phyloP scores from a whole-genome alignment of 2,329 filamentous ascomycete genomes.

The Cadophora sp. region DNA sequence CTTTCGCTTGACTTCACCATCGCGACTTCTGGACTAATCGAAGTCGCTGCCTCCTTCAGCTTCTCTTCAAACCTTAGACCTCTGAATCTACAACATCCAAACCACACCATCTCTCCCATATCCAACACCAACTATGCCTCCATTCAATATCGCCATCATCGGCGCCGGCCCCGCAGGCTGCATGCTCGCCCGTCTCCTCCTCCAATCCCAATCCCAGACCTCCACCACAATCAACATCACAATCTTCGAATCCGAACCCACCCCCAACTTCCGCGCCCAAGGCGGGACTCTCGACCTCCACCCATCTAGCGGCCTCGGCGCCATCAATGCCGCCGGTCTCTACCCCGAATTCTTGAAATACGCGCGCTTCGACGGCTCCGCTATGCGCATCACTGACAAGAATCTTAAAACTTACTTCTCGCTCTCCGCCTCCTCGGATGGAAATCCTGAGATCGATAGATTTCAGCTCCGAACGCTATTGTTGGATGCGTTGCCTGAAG shows the following conservation, averaged over 20 bases:
- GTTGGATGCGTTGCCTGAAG: conserved; percentile 20
- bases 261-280: conserved; percentile 24
- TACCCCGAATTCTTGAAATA: conserved; percentile 50
- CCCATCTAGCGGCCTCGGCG: conserved; percentile 51
- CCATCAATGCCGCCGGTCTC: conserved; percentile 53
- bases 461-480: conserved; percentile 25
- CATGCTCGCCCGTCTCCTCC: conserved; percentile 31
- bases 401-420: conserved; percentile 46
- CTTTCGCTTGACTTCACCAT: background rate
- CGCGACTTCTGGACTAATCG: background rate
- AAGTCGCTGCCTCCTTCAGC: too few relatives aligned
- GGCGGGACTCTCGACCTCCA: conserved; percentile 59
- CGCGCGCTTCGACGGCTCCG: conserved; percentile 38
- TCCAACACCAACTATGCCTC: background rate
- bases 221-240: conserved; percentile 17
- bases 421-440: conserved; percentile 34
- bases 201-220: background rate
- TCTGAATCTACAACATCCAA: too few relatives aligned
- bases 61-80: too few relatives aligned
- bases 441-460: conserved; percentile 32
- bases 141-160: conserved; percentile 32
- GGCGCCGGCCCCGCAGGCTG: conserved; percentile 33
- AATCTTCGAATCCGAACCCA: conserved; percentile 31
- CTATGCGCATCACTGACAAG: conserved; percentile 49
- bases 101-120: background rate